Evolutionary conservation across 1,284 basidiomycete genomes (phyloP).

Genomic region (Ganoderma boninense): DNA sequence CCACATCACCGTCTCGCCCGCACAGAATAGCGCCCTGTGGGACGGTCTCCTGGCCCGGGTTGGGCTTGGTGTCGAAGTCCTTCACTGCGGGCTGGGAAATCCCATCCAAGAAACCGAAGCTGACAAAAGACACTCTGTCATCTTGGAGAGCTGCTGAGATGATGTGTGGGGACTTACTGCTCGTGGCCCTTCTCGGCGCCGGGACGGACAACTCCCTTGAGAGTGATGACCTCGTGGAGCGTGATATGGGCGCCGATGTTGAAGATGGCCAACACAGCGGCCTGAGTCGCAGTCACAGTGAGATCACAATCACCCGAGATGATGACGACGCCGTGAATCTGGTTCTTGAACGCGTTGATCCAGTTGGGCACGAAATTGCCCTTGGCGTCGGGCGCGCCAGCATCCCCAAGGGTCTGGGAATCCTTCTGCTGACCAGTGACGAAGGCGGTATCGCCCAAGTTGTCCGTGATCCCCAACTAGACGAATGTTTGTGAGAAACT

Average conservation of each 20-base stretch:
- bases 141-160: not conserved
- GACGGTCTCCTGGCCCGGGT: constrained; percentile 46
- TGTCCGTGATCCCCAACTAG: constrained; percentile 45
- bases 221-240: constrained; percentile 41
- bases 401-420: constrained; percentile 37
- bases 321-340: constrained; percentile 48
- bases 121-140: constrained; percentile 8
- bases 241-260: constrained; percentile 35
- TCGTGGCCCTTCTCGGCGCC: constrained; percentile 46
- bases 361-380: constrained; percentile 41
- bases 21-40: constrained; percentile 45
- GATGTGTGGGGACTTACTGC: constrained; percentile 30
- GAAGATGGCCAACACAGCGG: constrained; percentile 23
- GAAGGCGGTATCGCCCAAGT: constrained; percentile 45
- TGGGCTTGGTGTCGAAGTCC: constrained; percentile 42
- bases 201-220: constrained; percentile 45
- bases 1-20: constrained; percentile 41
- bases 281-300: constrained; percentile 30
- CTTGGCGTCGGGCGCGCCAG: constrained; percentile 22
- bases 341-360: constrained; percentile 45
- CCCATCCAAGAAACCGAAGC: constrained; percentile 52
- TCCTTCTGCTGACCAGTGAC: constrained; percentile 42
- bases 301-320: constrained; percentile 43
- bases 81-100: constrained; percentile 50
- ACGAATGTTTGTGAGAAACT: not conserved